These are phyloP conservation scores for Orbilia blumenaviensis DNA, from an alignment of 2,329 filamentous ascomycete species.

Conservation along the genomic window DNA sequence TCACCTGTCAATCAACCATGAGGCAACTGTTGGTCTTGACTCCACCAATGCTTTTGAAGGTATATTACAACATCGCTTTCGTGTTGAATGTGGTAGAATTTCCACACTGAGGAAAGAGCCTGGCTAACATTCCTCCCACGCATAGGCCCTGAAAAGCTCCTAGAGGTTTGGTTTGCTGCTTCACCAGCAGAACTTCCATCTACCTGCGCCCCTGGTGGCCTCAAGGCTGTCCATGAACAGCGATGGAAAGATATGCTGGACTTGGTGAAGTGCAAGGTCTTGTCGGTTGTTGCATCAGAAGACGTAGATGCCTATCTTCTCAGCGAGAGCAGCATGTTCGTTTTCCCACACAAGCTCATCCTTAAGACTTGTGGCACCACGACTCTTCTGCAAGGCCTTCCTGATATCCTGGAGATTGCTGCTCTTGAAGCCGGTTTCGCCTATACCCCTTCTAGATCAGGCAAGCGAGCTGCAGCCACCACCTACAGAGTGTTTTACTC, in stretches of 20 bases:
- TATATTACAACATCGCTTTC: slow-evolving; percentile 59
- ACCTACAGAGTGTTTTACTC: slow-evolving; percentile 98
- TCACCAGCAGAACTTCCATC: slow-evolving; percentile 77
- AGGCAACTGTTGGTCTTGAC: slow-evolving; percentile 90
- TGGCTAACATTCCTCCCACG: slow-evolving; percentile 1
- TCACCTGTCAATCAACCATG: slow-evolving; percentile 94
- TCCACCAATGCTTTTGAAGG: slow-evolving; percentile 96
- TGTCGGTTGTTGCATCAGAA: slow-evolving; percentile 91
- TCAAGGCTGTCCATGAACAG: slow-evolving; percentile 85
- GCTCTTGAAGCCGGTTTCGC: slow-evolving; percentile 88
- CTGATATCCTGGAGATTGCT: slow-evolving; percentile 90
- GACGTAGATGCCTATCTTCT: slow-evolving; percentile 95
- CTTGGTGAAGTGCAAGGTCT: slow-evolving; percentile 96
- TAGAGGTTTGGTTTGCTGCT: slow-evolving; percentile 97
- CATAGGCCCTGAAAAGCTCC: slow-evolving; percentile 88
- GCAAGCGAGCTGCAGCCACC: slow-evolving; percentile 74
- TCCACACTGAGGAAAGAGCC: neutral
- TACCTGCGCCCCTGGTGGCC: slow-evolving; percentile 75
- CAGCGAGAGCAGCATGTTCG: slow-evolving; percentile 99
- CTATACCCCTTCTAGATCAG: slow-evolving; percentile 66
- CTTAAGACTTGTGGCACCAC: slow-evolving; percentile 98
- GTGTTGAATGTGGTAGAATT: slow-evolving; percentile 28
- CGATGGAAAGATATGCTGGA: slow-evolving; percentile 97
- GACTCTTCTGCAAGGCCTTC: slow-evolving; percentile 86
- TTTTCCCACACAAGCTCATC: slow-evolving; percentile 99